phyloP scores from a whole-genome alignment of 2,329 filamentous ascomycete genomes.

The Colletotrichum lentis region DNA sequence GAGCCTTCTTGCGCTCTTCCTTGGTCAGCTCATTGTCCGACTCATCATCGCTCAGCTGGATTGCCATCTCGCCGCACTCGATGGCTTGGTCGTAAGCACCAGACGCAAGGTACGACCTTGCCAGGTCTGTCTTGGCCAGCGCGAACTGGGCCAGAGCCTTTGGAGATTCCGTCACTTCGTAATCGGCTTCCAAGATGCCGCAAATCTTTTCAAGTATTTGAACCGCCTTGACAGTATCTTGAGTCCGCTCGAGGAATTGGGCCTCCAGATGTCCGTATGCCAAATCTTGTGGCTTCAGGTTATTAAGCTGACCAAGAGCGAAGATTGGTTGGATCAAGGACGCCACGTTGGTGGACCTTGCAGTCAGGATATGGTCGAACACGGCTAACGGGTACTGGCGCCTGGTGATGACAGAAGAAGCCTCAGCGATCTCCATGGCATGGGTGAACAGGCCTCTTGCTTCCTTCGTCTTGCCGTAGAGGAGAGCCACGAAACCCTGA shows the following conservation, averaged over 20 bases:
- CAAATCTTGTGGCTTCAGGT: conserved; percentile 74
- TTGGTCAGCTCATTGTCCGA: conserved; percentile 70
- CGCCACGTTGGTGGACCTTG: conserved; percentile 61
- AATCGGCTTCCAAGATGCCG: conserved; percentile 76
- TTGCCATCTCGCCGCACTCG: conserved; percentile 80
- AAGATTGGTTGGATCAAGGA: conserved; percentile 87
- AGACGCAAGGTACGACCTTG: conserved; percentile 79
- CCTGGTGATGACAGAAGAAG: conserved; percentile 75
- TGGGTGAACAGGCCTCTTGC: conserved; percentile 89
- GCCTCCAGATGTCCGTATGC: conserved; percentile 80
- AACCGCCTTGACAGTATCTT: conserved; percentile 72
- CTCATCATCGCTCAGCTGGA: conserved; percentile 80
- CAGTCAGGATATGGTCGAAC: conserved; percentile 80
- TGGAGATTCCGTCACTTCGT: conserved; percentile 82
- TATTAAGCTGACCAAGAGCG: conserved; percentile 81
- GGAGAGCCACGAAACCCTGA: conserved; percentile 83
- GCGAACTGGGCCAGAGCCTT: conserved; percentile 79
- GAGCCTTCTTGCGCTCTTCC: conserved; percentile 72
- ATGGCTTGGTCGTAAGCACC: conserved; percentile 72
- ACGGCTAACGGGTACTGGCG: conserved; percentile 80
- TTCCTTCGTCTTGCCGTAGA: conserved; percentile 77
- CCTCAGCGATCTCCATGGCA: conserved; percentile 89
- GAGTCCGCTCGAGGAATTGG: conserved; percentile 81
- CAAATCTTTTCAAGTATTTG: conserved; percentile 72
- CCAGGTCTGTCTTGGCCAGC: conserved; percentile 85